These are phyloP conservation scores for Colletotrichum sp. DNA, from an alignment of 2,329 filamentous ascomycete species.

Conservation along the genomic window DNA sequence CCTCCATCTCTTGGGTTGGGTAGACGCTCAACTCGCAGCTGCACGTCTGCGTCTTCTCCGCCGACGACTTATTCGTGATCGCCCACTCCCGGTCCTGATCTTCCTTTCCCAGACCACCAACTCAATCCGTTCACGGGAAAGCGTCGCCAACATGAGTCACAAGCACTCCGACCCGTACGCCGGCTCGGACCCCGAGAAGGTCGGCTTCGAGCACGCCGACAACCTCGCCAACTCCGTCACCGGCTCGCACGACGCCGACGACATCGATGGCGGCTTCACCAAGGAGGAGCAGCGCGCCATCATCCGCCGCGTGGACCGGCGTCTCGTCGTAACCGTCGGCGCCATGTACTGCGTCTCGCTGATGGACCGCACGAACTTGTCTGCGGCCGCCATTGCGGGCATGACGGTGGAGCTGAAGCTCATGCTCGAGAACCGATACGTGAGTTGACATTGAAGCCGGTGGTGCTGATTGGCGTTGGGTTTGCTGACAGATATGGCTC, in stretches of 20 bases:
- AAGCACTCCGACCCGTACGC: slow-evolving; percentile 15
- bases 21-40: slow-evolving; percentile 8
- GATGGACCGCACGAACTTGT: slow-evolving; percentile 81
- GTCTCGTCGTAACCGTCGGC: slow-evolving; percentile 66
- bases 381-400: slow-evolving; percentile 74
- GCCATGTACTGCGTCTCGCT: slow-evolving; percentile 76
- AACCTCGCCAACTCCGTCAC: slow-evolving; percentile 8
- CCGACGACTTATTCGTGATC: background rate
- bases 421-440: slow-evolving; percentile 47
- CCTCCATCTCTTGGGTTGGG: background rate
- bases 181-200: slow-evolving; percentile 22
- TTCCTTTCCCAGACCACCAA: background rate
- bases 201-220: slow-evolving; percentile 18
- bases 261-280: slow-evolving; percentile 53
- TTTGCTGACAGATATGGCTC: background rate
- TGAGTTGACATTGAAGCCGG: slow-evolving; percentile 25
- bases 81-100: background rate
- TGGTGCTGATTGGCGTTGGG: background rate
- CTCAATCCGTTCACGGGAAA: background rate
- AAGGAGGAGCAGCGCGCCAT: slow-evolving; percentile 69
- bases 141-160: background rate
- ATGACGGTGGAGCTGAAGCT: slow-evolving; percentile 55
- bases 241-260: background rate
- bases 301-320: slow-evolving; percentile 71
- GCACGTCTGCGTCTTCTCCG: background rate